Conservation (phyloP, 306 rosid species). For the Clitoria ternatea region DNA sequence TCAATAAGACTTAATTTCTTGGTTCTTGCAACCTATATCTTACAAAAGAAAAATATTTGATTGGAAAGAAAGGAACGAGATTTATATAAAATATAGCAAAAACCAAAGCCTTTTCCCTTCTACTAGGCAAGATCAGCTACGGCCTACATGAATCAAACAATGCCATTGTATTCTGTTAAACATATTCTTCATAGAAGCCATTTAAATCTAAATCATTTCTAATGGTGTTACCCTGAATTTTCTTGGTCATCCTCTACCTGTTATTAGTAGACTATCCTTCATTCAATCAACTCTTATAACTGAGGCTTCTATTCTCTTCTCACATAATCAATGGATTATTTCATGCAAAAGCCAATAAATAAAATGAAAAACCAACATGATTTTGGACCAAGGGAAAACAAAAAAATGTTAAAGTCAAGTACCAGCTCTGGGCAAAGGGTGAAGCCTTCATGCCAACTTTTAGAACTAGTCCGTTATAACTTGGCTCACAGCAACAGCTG, state of each 20-base stretch:
- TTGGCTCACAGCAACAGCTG: conserved; percentile 36
- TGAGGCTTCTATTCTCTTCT: not conserved
- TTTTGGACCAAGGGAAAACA: not conserved
- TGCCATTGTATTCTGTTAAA: not conserved
- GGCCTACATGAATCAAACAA: not conserved
- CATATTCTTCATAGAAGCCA: not conserved
- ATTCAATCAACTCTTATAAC: not conserved
- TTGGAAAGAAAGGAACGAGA: not conserved
- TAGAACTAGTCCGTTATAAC: conserved; percentile 29
- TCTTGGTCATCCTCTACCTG: not conserved
- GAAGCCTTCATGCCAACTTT: conserved; percentile 33
- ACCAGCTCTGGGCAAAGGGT: conserved; percentile 48
- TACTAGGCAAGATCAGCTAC: not conserved
- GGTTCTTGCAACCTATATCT: conserved; percentile 13
- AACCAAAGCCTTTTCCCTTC: not conserved
- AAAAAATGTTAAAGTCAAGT: conserved; percentile 1
- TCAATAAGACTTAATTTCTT: not conserved
- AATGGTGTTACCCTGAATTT: not conserved
- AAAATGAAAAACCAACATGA: not conserved
- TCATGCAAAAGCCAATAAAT: not conserved
- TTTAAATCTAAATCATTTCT: not conserved
- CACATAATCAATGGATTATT: not conserved
- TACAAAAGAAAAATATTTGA: not conserved
- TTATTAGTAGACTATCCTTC: not conserved
- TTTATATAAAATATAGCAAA: too few relatives aligned